Base-by-base conservation (phyloP, 2,329 filamentous ascomycete genomes). In the Raffaelea ambrosiae region DNA sequence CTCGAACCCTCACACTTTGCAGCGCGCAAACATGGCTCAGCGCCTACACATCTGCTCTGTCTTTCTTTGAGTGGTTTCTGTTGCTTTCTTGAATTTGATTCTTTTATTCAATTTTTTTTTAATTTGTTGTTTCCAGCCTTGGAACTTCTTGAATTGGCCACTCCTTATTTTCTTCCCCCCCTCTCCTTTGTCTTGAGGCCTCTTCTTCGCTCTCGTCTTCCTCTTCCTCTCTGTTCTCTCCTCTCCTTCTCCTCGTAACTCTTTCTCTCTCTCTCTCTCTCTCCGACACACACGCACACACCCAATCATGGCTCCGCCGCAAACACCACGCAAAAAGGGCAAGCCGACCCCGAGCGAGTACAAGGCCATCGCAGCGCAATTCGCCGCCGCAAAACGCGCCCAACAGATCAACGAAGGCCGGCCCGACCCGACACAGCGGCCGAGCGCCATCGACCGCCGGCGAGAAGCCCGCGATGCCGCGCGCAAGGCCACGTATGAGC, bases 321-420 rank as follows among this genome's bases (percentile, higher is more conserved):
- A 53, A 4, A 57, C 56, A 51, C 49, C 58, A 18, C 53, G 56
- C 29, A 51, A 58, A 18, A 53, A 60, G 48, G 53, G 55, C 18
- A 21, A 45, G 16, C 38, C 41, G 21, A 14, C 31, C n/a, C 44
- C 49, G 35, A 41, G 50, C 59, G 74, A 79, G 36, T 76, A 76
- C 64, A 65, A 75, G 56, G 62, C 68, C 49, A 75, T 80, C 51
- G 68, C 73, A 18, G 70, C 71, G 36, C 68, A 78, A 59, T 79
- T 70, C 63, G 73, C 69, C 23, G 70, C 68, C 40, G 76, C 76
- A 31, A 76, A 77, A 60, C 69, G 67, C 44, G 66, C 66, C 49
- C 71, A 75, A 53, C 69, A 71, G 48, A 57, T 61, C 9, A 62
- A 72, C 47, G 66, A 71, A 51, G 23, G 21, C 44, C 58, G 46